Conservation (phyloP, 768 basidiomycete species). For the Kondoa subrosea region DNA sequence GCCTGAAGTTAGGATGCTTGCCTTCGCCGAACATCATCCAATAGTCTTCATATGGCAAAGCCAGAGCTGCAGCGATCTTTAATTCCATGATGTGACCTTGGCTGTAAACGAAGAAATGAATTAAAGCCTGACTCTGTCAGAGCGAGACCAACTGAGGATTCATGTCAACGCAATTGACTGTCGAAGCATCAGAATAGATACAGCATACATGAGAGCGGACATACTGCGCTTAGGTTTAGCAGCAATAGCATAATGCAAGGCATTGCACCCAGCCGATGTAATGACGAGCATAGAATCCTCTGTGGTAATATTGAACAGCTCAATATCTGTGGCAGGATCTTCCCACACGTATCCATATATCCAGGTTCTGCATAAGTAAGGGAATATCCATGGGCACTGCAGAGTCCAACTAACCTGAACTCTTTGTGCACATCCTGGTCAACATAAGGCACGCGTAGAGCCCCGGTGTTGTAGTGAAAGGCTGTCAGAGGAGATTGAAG, state of each 20-base stretch:
- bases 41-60: slow-evolving; percentile 46
- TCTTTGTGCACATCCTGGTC: slow-evolving; percentile 47
- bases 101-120: slow-evolving; percentile 43
- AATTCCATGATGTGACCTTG: slow-evolving; percentile 65
- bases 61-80: slow-evolving; percentile 49
- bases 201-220: background rate
- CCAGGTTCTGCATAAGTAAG: background rate
- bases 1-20: slow-evolving; percentile 44
- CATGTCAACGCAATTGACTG: slow-evolving; percentile 15
- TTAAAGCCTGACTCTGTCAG: too few relatives aligned
- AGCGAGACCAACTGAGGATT: background rate
- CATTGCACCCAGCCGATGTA: slow-evolving; percentile 64
- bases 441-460: slow-evolving; percentile 17
- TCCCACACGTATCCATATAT: slow-evolving; percentile 35
- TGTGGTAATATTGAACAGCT: slow-evolving; percentile 42
- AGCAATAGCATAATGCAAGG: slow-evolving; percentile 58
- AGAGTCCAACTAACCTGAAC: slow-evolving; percentile 32
- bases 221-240: slow-evolving; percentile 39
- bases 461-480: slow-evolving; percentile 46
- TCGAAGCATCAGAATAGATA: background rate
- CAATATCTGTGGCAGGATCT: slow-evolving; percentile 58
- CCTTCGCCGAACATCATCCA: slow-evolving; percentile 53
- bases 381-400: slow-evolving; percentile 4
- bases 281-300: slow-evolving; percentile 57
- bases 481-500: slow-evolving; percentile 38